Base-by-base conservation (phyloP, 495 filamentous ascomycete genomes). In the Penicillium cataractarum region DNA sequence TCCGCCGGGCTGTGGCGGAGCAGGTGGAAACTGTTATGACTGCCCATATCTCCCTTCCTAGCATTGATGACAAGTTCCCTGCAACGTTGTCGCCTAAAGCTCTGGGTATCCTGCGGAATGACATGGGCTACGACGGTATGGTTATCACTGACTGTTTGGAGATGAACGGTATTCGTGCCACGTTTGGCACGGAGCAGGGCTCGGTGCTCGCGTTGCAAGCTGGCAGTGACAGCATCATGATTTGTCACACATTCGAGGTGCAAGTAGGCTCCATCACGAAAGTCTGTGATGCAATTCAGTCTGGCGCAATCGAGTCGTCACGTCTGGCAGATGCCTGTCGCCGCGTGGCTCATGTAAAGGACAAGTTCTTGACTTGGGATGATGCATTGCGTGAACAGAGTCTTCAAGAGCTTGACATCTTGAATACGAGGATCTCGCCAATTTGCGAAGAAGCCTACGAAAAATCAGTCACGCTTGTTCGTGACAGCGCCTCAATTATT, bases 171-270 rank as follows among this genome's bases (percentile, higher is more conserved):
- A 78, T 83, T n/a, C 71, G 79, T 21, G 69, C 75, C 5, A 81
- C 75, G 10, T 77, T 74, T 59, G 81, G 81, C 4, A 80, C 80
- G 0, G 79, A 81, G 51, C 69, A 77, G 58, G 80, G 79, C 48
- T 73, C 81, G 2, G 74, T 82, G 27, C 73, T 83, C 44, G 76
- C 81, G 2, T 56, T 83, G 33, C 73, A 73, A 39, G 81, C 81
- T 29, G 81, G 81, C n/a, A 78, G 75, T 52, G 81, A 83, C 42
- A 81, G 80, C 35, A 70, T 80, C 15, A 82, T 82, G 80, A 72
- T 83, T 12, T 83, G 80, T 57, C 81, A 83, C 63, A 83, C 81
- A 8, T 81, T 77, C 57, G 65, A 69, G 12, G 78, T 78, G 27
- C 81, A 83, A 54, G 68, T 80, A 12, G 74, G 63, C 5, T 78